These are phyloP conservation scores for Teunomyces barrocoloradensis DNA, from an alignment of 805 yeast genomes.

Conservation along the genomic window DNA sequence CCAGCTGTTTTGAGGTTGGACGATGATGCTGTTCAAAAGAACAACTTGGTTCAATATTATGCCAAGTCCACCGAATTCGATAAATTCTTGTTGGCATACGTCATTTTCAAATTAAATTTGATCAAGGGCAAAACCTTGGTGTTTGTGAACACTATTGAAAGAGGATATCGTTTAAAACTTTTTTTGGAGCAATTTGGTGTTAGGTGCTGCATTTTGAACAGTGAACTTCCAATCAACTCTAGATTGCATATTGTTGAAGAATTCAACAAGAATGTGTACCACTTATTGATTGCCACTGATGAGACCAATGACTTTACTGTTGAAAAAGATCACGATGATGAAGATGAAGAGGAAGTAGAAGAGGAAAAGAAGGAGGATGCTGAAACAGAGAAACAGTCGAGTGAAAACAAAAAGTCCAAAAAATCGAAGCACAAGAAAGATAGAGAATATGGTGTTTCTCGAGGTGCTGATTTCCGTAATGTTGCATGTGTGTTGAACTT, in stretches of 20 bases:
- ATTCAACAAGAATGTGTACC: constrained; percentile 85
- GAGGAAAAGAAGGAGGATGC: constrained; percentile 18
- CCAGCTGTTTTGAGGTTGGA: constrained; percentile 81
- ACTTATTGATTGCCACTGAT: constrained; percentile 90
- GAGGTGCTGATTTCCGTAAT: constrained; percentile 95
- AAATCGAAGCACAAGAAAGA: constrained; percentile 43
- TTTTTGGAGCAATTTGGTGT: constrained; percentile 95
- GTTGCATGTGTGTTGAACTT: constrained; percentile 96
- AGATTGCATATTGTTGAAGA: constrained; percentile 94
- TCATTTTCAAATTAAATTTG: constrained; percentile 81
- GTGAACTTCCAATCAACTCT: constrained; percentile 90
- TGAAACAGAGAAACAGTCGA: constrained; percentile 12
- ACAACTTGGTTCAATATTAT: constrained; percentile 76
- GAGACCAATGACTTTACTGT: constrained; percentile 64
- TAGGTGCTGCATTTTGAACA: constrained; percentile 80
- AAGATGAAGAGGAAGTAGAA: constrained; percentile 26
- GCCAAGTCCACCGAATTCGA: constrained; percentile 87
- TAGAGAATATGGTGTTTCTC: constrained; percentile 86
- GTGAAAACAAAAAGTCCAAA: constrained; percentile 12
- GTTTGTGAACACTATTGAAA: constrained; percentile 90
- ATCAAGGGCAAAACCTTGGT: constrained; percentile 88
- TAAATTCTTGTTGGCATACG: constrained; percentile 86
- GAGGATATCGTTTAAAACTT: constrained; percentile 88
- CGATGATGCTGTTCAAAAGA: constrained; percentile 57
- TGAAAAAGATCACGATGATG: constrained; percentile 49